Evolutionary conservation across 1,284 basidiomycete genomes (phyloP).

Genomic region (Malassezia psittaci): DNA sequence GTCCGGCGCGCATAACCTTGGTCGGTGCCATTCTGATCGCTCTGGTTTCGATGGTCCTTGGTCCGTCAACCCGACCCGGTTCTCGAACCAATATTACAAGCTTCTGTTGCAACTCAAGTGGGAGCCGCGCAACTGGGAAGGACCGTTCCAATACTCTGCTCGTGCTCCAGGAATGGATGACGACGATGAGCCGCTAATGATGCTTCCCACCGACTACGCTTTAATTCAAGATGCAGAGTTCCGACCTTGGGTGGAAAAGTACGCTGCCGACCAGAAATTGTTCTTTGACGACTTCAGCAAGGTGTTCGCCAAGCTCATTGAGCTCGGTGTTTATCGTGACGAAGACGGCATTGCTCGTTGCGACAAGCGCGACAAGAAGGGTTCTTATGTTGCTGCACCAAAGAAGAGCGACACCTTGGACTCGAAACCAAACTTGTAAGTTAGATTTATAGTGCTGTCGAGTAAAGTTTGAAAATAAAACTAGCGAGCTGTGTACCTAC

Average conservation of each 20-base stretch:
- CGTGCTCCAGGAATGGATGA: constrained; percentile 42
- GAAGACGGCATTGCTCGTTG: constrained; percentile 41
- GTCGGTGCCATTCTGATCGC: constrained; percentile 68
- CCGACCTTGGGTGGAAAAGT: constrained; percentile 47
- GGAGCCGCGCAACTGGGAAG: constrained; percentile 52
- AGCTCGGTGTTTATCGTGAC: constrained; percentile 46
- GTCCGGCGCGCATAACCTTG: constrained; percentile 84
- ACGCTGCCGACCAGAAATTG: constrained; percentile 53
- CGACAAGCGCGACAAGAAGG: constrained; percentile 31
- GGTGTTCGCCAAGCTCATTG: constrained; percentile 48
- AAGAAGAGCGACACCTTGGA: constrained; percentile 29
- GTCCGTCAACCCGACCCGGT: constrained; percentile 57
- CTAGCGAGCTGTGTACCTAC: too few species aligned
- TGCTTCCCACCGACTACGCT: constrained; percentile 51
- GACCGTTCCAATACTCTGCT: constrained; percentile 47
- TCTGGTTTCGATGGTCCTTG: constrained; percentile 47
- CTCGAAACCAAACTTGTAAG: constrained; percentile 10
- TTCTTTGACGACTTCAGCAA: constrained; percentile 54
- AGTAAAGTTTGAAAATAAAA: too few species aligned
- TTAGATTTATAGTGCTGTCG: too few species aligned
- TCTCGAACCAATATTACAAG: constrained; percentile 84
- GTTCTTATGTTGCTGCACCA: constrained; percentile 40
- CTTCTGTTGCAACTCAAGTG: constrained; percentile 75
- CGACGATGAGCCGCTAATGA: constrained; percentile 52
- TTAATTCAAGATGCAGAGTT: constrained; percentile 42